These are phyloP conservation scores for Triticum turgidum DNA, from an alignment of 176 grass and related monocot genomes.

Conservation along the genomic window DNA sequence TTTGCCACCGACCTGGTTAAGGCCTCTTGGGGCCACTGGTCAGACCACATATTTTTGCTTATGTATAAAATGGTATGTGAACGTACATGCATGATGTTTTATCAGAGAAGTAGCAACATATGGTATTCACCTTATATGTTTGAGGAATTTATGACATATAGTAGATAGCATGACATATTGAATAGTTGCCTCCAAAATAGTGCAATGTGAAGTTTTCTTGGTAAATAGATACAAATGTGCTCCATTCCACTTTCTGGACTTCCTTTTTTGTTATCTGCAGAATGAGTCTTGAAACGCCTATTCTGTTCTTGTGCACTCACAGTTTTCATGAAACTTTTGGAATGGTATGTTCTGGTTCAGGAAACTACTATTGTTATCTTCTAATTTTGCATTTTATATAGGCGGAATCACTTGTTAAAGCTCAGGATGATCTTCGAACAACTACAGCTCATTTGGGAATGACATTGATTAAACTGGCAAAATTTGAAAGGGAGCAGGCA, in stretches of 20 bases:
- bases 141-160: not conserved
- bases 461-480: slow-evolving; percentile 79
- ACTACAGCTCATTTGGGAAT: slow-evolving; percentile 81
- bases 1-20: not conserved
- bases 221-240: not conserved
- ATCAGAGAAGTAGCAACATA: not conserved
- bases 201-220: not conserved
- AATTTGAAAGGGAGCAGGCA: slow-evolving; percentile 75
- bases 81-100: not conserved
- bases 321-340: not conserved
- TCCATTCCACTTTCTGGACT: not conserved
- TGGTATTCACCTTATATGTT: not conserved
- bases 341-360: not conserved
- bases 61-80: not conserved
- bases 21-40: not conserved
- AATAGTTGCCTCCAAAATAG: not conserved
- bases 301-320: not conserved
- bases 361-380: not conserved
- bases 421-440: slow-evolving; percentile 68
- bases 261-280: not conserved
- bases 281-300: not conserved
- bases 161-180: slow-evolving; percentile 5
- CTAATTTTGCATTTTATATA: slow-evolving; percentile 35
- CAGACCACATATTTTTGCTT: not conserved
- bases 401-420: slow-evolving; percentile 81